Evolutionary conservation across 2,329 filamentous ascomycete species (phyloP).

Genomic region (Neopestalotiopsis clavispora): DNA sequence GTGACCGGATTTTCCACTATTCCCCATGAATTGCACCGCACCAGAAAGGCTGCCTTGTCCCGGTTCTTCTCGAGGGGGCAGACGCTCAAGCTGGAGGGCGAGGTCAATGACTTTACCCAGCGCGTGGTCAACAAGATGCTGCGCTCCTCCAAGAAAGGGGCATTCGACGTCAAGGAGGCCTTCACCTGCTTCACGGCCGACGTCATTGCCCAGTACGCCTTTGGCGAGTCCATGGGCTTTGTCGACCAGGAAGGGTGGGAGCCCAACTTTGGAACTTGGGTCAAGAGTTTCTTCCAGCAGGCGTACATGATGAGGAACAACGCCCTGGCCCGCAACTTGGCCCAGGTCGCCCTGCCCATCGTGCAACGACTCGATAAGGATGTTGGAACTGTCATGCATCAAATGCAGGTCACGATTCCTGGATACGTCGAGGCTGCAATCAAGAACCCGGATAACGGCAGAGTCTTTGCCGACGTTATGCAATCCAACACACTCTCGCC

Average conservation of each 20-base stretch:
- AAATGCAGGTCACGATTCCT: conserved; percentile 25
- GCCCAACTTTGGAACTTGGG: conserved; percentile 25
- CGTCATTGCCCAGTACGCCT: conserved; percentile 27
- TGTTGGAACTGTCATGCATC: conserved; percentile 18
- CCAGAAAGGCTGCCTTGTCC: conserved; percentile 30
- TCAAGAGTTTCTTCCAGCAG: conserved; percentile 27
- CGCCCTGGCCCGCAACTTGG: conserved; percentile 24
- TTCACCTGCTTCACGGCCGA: conserved; percentile 30
- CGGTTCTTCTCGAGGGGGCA: conserved; percentile 37
- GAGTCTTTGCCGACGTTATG: conserved; percentile 40
- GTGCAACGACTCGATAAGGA: conserved; percentile 28
- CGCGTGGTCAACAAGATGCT: conserved; percentile 36
- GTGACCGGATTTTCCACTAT: conserved; percentile 27
- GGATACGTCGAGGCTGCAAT: conserved; percentile 32
- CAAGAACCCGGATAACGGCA: conserved; percentile 23
- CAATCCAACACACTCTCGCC: conserved; percentile 36
- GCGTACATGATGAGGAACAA: conserved; percentile 29
- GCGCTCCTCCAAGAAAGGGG: conserved; percentile 3
- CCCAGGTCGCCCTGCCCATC: conserved; percentile 23
- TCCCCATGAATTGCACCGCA: conserved; percentile 33
- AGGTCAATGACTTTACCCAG: conserved; percentile 31
- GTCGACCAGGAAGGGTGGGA: conserved; percentile 20
- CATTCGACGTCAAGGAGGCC: conserved; percentile 21
- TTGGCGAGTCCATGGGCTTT: conserved; percentile 28
- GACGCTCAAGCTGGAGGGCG: conserved; percentile 36